Evolutionary conservation across 140 eudicot genomes (phyloP).

Genomic region (Oenanthe javanica): DNA sequence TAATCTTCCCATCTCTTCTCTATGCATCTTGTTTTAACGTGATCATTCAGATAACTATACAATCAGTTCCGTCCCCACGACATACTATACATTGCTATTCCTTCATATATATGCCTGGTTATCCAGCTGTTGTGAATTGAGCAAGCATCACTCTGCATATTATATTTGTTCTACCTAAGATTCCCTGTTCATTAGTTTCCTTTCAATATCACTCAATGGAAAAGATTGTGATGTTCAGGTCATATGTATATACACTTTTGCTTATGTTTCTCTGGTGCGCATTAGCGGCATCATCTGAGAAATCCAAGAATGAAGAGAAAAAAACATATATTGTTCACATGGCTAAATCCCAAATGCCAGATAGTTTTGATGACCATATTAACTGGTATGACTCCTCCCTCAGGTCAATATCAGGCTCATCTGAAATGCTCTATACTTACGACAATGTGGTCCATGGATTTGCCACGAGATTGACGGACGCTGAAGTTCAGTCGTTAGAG

Average conservation of each 20-base stretch:
- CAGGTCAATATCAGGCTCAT: conserved; percentile 58
- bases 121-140: neutral
- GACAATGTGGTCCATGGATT: conserved; percentile 67
- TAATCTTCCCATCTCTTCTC: neutral
- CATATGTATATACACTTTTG: conserved; percentile 15
- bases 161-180: conserved; percentile 20
- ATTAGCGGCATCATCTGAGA: conserved; percentile 19
- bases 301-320: conserved; percentile 25
- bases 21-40: conserved; percentile 3
- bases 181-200: neutral
- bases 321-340: conserved; percentile 82
- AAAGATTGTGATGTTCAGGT: conserved; percentile 5
- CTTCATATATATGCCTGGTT: neutral
- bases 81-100: neutral
- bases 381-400: conserved; percentile 81
- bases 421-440: conserved; percentile 69
- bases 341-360: conserved; percentile 70
- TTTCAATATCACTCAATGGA: conserved; percentile 13
- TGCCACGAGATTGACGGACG: conserved; percentile 51
- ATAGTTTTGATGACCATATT: conserved; percentile 41
- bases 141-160: neutral
- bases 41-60: neutral
- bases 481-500: conserved; percentile 39
- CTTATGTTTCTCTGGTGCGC: conserved; percentile 24
- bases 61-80: conserved; percentile 9